A percentile compares a stretch with the other conserved stretches of the same genome.
Evolutionary conservation across 2,329 filamentous ascomycete genomes (phyloP).

Genomic region (Pezicula carpinea): DNA sequence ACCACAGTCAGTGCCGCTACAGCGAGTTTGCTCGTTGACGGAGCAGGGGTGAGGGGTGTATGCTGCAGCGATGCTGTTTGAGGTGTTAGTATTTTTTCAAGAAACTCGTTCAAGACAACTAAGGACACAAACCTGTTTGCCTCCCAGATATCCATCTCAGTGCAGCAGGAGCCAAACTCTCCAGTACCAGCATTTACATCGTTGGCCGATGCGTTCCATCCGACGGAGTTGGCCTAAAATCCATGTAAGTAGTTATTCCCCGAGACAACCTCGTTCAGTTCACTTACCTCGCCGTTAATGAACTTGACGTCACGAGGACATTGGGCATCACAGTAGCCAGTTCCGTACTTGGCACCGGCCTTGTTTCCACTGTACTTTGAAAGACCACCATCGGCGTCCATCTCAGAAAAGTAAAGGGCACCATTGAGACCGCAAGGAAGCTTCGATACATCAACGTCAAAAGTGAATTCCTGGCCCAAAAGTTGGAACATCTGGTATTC

Average conservation of each 20-base stretch:
- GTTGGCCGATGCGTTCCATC: conserved; percentile 42
- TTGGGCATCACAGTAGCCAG: conserved; percentile 61
- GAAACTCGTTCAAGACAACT: no score
- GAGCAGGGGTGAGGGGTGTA: conserved; percentile 56
- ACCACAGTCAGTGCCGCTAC: conserved; percentile 38
- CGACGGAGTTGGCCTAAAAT: conserved; percentile 47
- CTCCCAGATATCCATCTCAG: conserved; percentile 67
- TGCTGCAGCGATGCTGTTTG: conserved; percentile 49
- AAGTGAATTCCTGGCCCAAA: conserved; percentile 65
- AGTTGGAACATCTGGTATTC: conserved; percentile 64
- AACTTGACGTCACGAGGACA: conserved; percentile 49
- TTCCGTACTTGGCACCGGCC: conserved; percentile 56
- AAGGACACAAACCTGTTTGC: no score
- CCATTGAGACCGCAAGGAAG: conserved; percentile 69
- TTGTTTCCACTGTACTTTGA: conserved; percentile 46
- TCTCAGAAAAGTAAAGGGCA: conserved; percentile 62
- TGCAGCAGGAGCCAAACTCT: conserved; percentile 56
- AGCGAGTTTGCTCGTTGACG: conserved; percentile 38
- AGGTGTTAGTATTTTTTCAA: no score
- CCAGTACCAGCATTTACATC: conserved; percentile 49
- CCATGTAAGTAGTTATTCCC: conserved; percentile 5
- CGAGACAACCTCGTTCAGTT: neutral
- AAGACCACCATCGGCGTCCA: conserved; percentile 59
- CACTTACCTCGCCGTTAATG: conserved; percentile 44
- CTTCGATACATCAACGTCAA: conserved; percentile 67